phyloP scores from a whole-genome alignment of 1,139 yeast genomes.

The Saccharomyces hybrid region DNA sequence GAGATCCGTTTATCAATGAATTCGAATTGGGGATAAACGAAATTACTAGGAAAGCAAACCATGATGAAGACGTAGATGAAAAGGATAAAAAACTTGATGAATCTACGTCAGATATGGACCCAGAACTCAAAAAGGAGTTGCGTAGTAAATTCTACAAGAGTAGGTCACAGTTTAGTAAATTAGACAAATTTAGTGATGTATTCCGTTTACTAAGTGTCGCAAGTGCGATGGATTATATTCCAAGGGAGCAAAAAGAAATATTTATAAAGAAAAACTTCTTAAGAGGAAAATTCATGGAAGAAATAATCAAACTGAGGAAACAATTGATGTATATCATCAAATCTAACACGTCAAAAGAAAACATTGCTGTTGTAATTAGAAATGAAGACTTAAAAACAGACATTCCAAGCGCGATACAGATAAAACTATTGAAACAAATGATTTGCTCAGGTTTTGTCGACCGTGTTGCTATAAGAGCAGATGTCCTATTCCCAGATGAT shows the following conservation, averaged over 20 bases:
- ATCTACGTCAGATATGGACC: constrained; percentile 33
- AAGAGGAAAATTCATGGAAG: constrained; percentile 68
- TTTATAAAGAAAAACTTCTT: constrained; percentile 60
- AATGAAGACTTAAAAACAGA: constrained; percentile 51
- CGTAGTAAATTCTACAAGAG: constrained; percentile 49
- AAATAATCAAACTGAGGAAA: constrained; percentile 68
- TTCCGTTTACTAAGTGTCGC: constrained; percentile 71
- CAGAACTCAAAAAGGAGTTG: constrained; percentile 37
- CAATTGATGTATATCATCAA: constrained; percentile 75
- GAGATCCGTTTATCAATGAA: constrained; percentile 79
- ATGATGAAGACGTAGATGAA: constrained; percentile 24
- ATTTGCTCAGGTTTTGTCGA: constrained; percentile 89
- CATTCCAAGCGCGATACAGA: constrained; percentile 63
- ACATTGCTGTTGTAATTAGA: constrained; percentile 44
- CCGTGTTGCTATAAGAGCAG: constrained; percentile 82
- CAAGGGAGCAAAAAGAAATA: constrained; percentile 36
- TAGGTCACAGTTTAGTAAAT: constrained; percentile 50
- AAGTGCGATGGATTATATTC: constrained; percentile 80
- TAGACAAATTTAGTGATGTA: constrained; percentile 72
- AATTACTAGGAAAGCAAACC: constrained; percentile 17
- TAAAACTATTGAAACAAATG: constrained; percentile 82
- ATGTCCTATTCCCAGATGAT: constrained; percentile 54
- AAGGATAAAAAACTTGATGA: constrained; percentile 4
- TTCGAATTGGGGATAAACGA: constrained; percentile 55
- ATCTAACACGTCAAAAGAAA: constrained; percentile 51